These are phyloP conservation scores for Colletotrichum brevisporum DNA, from an alignment of 2,329 filamentous ascomycete species.

Conservation along the genomic window DNA sequence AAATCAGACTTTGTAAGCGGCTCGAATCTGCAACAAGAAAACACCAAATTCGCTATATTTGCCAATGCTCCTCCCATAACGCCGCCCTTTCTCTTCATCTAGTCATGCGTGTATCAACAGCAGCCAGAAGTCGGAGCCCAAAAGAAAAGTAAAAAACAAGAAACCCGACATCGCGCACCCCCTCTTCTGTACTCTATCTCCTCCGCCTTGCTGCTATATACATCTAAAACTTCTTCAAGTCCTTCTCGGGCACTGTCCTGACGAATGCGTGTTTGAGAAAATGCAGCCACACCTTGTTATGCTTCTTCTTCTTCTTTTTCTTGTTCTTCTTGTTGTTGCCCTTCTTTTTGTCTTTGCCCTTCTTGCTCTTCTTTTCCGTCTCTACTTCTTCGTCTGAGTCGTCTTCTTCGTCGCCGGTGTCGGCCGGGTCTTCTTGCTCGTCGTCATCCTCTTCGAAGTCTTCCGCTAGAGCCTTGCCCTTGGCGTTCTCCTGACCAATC, in stretches of 20 bases:
- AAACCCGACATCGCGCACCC: no score
- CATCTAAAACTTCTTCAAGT: slow-evolving; percentile 66
- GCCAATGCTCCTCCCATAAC: slow-evolving; percentile 22
- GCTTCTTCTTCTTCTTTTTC: slow-evolving; percentile 66
- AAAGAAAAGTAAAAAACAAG: neutral
- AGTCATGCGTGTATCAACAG: slow-evolving; percentile 1
- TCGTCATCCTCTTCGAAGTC: slow-evolving; percentile 46
- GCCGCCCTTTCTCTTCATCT: slow-evolving; percentile 22
- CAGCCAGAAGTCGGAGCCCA: neutral
- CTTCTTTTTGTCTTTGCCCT: slow-evolving; percentile 49
- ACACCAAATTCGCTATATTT: slow-evolving; percentile 21
- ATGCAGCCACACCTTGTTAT: slow-evolving; percentile 81
- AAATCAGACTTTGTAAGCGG: neutral
- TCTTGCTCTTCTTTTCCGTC: slow-evolving; percentile 62
- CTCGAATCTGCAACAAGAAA: neutral
- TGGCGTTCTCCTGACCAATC: slow-evolving; percentile 70
- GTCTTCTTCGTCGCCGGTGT: slow-evolving; percentile 46
- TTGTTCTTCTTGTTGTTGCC: slow-evolving; percentile 64
- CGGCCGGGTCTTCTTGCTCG: slow-evolving; percentile 44
- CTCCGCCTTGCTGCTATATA: neutral
- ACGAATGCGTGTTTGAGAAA: slow-evolving; percentile 88
- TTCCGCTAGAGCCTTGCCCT: slow-evolving; percentile 42
- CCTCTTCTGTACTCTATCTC: no score
- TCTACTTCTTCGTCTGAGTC: slow-evolving; percentile 49
- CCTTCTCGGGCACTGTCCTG: slow-evolving; percentile 75